Evolutionary conservation across 495 filamentous ascomycete species (phyloP).

Genomic region (Penicillium steckii): DNA sequence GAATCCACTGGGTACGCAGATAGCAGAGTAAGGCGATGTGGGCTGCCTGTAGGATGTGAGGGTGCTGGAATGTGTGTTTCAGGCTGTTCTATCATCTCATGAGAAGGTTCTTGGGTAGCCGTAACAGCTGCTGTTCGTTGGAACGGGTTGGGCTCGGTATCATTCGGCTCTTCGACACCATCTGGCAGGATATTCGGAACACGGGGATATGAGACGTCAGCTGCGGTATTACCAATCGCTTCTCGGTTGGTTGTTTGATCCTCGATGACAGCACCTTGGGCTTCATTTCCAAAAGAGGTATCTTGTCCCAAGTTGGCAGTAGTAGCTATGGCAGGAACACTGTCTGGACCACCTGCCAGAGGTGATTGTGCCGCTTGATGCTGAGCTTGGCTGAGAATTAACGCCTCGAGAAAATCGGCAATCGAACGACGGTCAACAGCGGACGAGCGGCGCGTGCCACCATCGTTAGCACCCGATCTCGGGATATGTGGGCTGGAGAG

Average conservation of each 20-base stretch:
- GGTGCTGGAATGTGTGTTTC: constrained; percentile 3
- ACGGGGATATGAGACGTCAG: constrained; percentile 10
- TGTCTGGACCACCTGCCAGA: constrained; percentile 19
- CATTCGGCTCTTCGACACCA: constrained; percentile 34
- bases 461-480: constrained; percentile 12
- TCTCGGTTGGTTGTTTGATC: background rate
- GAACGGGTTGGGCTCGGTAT: constrained; percentile 11
- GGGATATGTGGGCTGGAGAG: constrained; percentile 14
- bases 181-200: constrained; percentile 34
- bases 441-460: constrained; percentile 12
- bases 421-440: constrained; percentile 31
- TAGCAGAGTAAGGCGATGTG: constrained; percentile 50
- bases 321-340: constrained; percentile 20
- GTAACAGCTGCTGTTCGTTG: background rate
- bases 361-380: constrained; percentile 7
- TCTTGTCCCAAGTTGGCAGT: constrained; percentile 21
- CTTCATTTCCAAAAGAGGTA: constrained; percentile 3
- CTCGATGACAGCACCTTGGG: constrained; percentile 7
- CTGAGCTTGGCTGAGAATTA: constrained; percentile 34
- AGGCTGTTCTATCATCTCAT: background rate
- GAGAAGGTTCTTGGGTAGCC: background rate
- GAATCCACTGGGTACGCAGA: constrained; percentile 47
- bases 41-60: constrained; percentile 3
- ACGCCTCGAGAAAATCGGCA: constrained; percentile 36
- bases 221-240: constrained; percentile 4